Evolutionary conservation across 495 filamentous ascomycete species (phyloP), one percentile per base, ranked within the genome.

Genomic region (Aspergillus bridgeri): DNA sequence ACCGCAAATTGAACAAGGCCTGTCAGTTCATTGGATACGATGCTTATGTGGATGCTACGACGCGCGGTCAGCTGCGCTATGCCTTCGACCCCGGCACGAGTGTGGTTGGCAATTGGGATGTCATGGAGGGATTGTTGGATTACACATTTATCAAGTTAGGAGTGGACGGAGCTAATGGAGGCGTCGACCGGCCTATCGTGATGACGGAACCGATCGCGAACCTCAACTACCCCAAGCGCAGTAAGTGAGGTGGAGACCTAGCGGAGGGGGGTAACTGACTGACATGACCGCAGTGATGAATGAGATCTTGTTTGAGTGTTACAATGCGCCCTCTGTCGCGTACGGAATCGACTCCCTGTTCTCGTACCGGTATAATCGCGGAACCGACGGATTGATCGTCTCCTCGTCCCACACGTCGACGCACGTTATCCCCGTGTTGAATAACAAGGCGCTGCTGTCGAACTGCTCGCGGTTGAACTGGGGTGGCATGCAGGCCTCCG

Each of bases 151-250:
- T 96, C 48, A 96, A 96, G 74, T 75, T 98, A 42, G 95, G 94
- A 13, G 79, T 97, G 53, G 89, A 96, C 55, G 89, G 87, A 6
- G 76, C 77, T 17, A 72, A 77, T 50, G 90, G 89, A 27, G 80
- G 81, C 7, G 82, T 98, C 42, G 92, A 90, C 58, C 77, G 91
- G 64, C 91, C 93, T 2, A 81, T 98, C 57, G 85, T 98, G 45
- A 95, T 98, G 91, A 98, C 94, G 0, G 94, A 98, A 70, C 87
- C 95, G 0, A 85, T 96, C 57, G 94, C 92, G 9, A 96, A 96
- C 69, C 72, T 94, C 53, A 82, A 79, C 21, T 98, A 98, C 69
- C 86, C 91, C 33, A 74, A 91, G 59, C 91, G 88, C 75, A 90
- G 92, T 96, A 72, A 59, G 87, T 78, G 49, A 3, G 5, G 19